These are phyloP conservation scores for Sporothrix curviconia DNA, from an alignment of 2,329 filamentous ascomycete genomes.

Conservation along the genomic window DNA sequence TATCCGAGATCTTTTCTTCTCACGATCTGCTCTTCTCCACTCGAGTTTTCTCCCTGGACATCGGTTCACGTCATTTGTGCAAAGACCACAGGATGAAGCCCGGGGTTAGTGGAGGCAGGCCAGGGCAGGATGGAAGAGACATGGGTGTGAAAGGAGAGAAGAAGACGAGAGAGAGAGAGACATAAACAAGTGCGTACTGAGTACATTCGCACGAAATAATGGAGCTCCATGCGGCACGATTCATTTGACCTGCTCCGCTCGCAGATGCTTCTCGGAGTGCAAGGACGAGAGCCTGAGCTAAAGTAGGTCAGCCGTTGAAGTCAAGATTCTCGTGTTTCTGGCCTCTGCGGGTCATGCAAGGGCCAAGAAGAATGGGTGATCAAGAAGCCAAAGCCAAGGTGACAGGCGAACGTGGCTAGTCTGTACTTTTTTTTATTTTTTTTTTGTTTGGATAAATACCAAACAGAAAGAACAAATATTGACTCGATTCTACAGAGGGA, in stretches of 20 bases:
- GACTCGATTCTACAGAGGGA: background rate
- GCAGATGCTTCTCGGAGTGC: background rate
- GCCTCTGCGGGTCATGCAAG: constrained; percentile 11
- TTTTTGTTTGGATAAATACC: no score
- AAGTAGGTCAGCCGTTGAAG: constrained; percentile 10
- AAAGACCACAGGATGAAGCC: no score
- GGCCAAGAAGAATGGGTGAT: background rate
- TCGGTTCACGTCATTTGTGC: constrained; percentile 7
- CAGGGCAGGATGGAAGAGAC: background rate
- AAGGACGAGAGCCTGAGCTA: background rate
- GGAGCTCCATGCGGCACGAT: no score
- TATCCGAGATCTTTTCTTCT: background rate
- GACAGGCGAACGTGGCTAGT: no score
- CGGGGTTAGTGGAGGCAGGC: background rate
- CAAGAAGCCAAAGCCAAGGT: no score
- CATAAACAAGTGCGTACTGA: background rate
- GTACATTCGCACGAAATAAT: background rate
- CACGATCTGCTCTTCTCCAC: constrained; percentile 7
- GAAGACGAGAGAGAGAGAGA: background rate
- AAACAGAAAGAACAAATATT: no score
- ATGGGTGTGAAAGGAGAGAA: background rate
- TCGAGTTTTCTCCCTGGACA: constrained; percentile 13
- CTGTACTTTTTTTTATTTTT: no score
- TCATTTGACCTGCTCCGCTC: background rate
- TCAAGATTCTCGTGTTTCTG: constrained; percentile 8